Base-by-base conservation (phyloP, 352 stramenopile species). In the Pythium myriotylum region DNA sequence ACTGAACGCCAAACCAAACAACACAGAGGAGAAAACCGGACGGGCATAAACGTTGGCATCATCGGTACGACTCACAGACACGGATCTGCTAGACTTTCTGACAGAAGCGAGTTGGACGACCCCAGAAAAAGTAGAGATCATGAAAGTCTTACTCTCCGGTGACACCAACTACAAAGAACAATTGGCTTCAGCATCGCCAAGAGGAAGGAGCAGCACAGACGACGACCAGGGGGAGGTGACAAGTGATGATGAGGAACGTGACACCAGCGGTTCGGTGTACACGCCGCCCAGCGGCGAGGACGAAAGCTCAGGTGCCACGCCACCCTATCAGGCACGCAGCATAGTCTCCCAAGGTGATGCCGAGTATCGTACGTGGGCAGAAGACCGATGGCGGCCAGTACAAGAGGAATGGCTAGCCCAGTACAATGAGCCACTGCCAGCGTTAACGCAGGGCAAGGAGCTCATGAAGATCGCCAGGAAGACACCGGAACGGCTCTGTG, bases 11-110 rank as follows among this genome's bases (percentile, higher is more conserved):
- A n/a, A n/a, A n/a, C n/a, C n/a, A n/a, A n/a, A n/a, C n/a, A n/a
- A n/a, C n/a, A n/a, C n/a, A n/a, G n/a, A n/a, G n/a, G 49, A 43
- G 13, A 1, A 55, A 8, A 10, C 2, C 29, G 33, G 42, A n/a
- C 17, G 49, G 43, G 4, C 14, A n/a, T n/a, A n/a, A n/a, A n/a
- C n/a, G n/a, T n/a, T 55, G 3, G 19, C 23, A 17, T 55, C 49
- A 9, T 16, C 41, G 10, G 20, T 24, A 2, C 41, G 26, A 2
- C 4, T 55, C 32, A 55, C 49, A 4, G 32, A 35, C 7, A 16
- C n/a, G 2, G 49, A 55, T 43, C 29, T 55, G n/a, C n/a, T 55
- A 8, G 7, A 5, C 19, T 55, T 55, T 19, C 32, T 55, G 12
- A 14, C 29, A 17, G 49, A 55, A 10, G 49, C 23, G 1, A 19